A percentile compares a stretch with the other conserved stretches of the same genome.
Conservation (phyloP, 106 monocot genomes). For the Allium fistulosum region DNA sequence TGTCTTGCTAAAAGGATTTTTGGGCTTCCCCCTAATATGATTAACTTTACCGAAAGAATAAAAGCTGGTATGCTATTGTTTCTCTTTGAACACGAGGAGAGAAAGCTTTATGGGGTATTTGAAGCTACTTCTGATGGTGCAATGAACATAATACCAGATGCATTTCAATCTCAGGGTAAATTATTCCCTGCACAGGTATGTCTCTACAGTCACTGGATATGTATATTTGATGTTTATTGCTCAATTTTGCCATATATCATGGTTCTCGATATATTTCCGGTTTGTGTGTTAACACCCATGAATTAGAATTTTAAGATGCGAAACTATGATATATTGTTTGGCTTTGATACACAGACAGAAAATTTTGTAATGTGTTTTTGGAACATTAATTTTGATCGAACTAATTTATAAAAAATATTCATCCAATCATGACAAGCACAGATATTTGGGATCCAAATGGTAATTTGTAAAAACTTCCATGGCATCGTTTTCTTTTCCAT, state of each 20-base stretch:
- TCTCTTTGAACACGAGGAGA: slow-evolving; percentile 73
- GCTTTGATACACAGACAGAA: background rate
- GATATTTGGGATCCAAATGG: background rate
- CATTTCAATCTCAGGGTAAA: slow-evolving; percentile 32
- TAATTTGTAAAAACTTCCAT: background rate
- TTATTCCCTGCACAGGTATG: slow-evolving; percentile 73
- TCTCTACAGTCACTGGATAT: background rate
- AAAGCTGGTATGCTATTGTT: slow-evolving; percentile 67
- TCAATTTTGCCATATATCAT: too few species aligned
- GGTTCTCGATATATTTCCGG: too few species aligned
- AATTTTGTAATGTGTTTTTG: background rate
- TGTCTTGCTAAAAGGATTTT: slow-evolving; percentile 48
- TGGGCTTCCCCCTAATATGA: slow-evolving; percentile 41
- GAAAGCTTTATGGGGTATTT: slow-evolving; percentile 75
- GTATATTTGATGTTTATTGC: too few species aligned
- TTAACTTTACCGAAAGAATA: slow-evolving; percentile 36
- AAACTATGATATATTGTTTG: background rate
- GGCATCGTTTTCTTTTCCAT: background rate
- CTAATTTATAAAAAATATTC: too few species aligned
- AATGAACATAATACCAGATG: slow-evolving; percentile 51
- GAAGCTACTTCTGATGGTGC: slow-evolving; percentile 71
- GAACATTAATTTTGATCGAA: background rate
- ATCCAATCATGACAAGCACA: too few species aligned
- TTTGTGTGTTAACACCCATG: too few species aligned
- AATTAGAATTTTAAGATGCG: too few species aligned